Conservation (phyloP, 495 filamentous ascomycete genomes). For the Saxispiralis lemnorum region DNA sequence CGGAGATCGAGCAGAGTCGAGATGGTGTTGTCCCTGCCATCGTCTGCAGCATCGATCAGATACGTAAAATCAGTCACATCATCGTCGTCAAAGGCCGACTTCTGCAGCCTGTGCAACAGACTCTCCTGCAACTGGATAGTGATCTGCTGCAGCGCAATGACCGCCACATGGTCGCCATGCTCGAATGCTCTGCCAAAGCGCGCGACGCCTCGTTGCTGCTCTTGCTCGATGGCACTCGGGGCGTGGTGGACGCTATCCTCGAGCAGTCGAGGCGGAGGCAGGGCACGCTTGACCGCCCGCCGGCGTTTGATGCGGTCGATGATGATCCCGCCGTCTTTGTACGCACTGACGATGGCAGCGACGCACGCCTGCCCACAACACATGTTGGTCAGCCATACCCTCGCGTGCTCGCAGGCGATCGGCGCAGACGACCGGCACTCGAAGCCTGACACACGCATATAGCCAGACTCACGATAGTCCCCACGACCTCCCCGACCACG, state of each 20-base stretch:
- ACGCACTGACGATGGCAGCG: slow-evolving; percentile 7
- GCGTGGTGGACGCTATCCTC: slow-evolving; percentile 8
- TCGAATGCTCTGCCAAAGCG: slow-evolving; percentile 12
- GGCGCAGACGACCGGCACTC: not conserved
- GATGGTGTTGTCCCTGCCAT: slow-evolving; percentile 10
- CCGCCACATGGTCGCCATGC: slow-evolving; percentile 10
- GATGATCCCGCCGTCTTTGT: slow-evolving; percentile 9
- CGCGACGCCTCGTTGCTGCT: slow-evolving; percentile 8
- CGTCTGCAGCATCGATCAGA: slow-evolving; percentile 11
- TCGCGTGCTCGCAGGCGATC: not conserved
- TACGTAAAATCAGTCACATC: slow-evolving; percentile 1
- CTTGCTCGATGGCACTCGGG: slow-evolving; percentile 10
- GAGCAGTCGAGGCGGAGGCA: slow-evolving; percentile 10
- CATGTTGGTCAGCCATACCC: too few relatives aligned
- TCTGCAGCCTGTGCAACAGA: slow-evolving; percentile 9
- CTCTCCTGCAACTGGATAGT: slow-evolving; percentile 11
- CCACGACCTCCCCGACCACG: slow-evolving; percentile 3
- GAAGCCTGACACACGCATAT: too few relatives aligned
- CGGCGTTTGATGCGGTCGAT: slow-evolving; percentile 8
- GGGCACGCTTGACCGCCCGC: slow-evolving; percentile 5
- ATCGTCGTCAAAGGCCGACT: slow-evolving; percentile 4
- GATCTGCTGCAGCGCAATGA: slow-evolving; percentile 13
- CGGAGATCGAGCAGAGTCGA: slow-evolving; percentile 3
- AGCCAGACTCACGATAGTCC: slow-evolving; percentile 6
- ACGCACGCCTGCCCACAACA: slow-evolving; percentile 10